Percentiles rank a stretch among this genome's conserved stretches.
phyloP scores from a whole-genome alignment of 2,329 filamentous ascomycete genomes.

The Microcera coccophila region DNA sequence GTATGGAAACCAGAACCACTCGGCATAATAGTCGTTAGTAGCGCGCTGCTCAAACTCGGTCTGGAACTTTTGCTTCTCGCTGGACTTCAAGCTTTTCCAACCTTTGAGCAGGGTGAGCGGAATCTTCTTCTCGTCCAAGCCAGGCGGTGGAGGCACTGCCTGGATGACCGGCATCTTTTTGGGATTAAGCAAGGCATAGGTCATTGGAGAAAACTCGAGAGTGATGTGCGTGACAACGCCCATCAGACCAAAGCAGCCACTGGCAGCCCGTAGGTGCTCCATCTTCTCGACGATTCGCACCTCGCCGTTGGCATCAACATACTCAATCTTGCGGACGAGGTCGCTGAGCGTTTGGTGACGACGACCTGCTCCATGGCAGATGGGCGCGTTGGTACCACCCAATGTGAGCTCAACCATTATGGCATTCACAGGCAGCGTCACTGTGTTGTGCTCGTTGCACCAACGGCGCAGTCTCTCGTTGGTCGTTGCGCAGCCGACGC shows the following conservation, averaged over 20 bases:
- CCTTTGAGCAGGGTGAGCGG: slow-evolving; percentile 4
- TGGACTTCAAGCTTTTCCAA: slow-evolving; percentile 1
- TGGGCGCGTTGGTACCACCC: slow-evolving; percentile 11
- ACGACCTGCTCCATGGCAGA: slow-evolving; percentile 12
- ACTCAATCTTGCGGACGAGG: slow-evolving; percentile 12
- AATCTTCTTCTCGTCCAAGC: slow-evolving; percentile 5
- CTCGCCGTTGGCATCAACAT: slow-evolving; percentile 10
- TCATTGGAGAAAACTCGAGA: slow-evolving; percentile 9
- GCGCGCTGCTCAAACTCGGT: slow-evolving; percentile 9
- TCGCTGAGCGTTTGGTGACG: slow-evolving; percentile 9
- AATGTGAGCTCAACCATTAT: slow-evolving; percentile 13
- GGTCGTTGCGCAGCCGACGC: slow-evolving; percentile 7
- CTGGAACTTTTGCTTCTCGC: slow-evolving; percentile 6
- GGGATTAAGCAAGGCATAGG: slow-evolving; percentile 4
- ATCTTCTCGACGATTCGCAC: slow-evolving; percentile 2
- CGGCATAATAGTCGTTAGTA: slow-evolving; percentile 10
- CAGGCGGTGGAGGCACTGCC: slow-evolving; percentile 9
- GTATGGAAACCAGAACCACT: slow-evolving; percentile 16
- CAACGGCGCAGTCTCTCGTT: slow-evolving; percentile 11
- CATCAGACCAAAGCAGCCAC: slow-evolving; percentile 11
- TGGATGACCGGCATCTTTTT: slow-evolving; percentile 10
- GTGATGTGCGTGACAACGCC: slow-evolving; percentile 13
- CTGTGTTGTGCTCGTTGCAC: slow-evolving; percentile 6
- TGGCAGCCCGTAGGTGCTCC: slow-evolving; percentile 7
- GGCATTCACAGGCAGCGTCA: slow-evolving; percentile 9